Conservation (phyloP, 2,329 filamentous ascomycete species). For the Aureobasidium sp. region DNA sequence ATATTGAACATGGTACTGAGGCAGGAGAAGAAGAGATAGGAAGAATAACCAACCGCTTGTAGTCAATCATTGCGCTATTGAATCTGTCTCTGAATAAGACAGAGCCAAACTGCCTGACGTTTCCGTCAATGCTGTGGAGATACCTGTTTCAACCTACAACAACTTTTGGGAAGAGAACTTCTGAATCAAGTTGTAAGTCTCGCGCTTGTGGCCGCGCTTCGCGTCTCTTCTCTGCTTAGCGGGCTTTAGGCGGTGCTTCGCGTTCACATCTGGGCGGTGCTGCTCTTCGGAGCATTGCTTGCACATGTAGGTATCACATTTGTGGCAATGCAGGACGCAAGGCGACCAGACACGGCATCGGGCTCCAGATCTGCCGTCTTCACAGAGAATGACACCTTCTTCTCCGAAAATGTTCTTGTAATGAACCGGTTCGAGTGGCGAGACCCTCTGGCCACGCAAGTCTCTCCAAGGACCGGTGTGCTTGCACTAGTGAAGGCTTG, state of each 20-base stretch:
- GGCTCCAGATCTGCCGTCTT: not conserved
- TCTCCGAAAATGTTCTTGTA: too few species aligned
- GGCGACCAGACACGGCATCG: not conserved
- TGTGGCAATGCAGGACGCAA: not conserved
- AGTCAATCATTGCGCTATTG: too few species aligned
- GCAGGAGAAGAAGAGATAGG: too few species aligned
- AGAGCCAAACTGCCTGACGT: too few species aligned
- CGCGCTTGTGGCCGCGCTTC: not conserved
- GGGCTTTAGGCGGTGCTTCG: not conserved
- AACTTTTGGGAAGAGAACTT: not conserved
- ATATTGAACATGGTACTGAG: too few species aligned
- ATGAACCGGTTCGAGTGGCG: too few species aligned
- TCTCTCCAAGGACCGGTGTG: too few species aligned
- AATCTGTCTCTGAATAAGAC: too few species aligned
- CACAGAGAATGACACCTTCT: not conserved
- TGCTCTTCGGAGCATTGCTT: not conserved
- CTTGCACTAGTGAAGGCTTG: too few species aligned
- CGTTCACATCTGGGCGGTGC: not conserved
- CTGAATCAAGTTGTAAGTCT: not conserved
- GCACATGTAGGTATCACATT: not conserved
- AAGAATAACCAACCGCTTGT: too few species aligned
- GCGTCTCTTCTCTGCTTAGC: not conserved
- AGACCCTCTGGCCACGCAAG: too few species aligned
- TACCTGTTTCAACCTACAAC: not conserved
- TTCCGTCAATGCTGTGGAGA: too few species aligned